Evolutionary conservation across 805 yeast species (phyloP).

Genomic region (Metschnikowia lachancei): DNA sequence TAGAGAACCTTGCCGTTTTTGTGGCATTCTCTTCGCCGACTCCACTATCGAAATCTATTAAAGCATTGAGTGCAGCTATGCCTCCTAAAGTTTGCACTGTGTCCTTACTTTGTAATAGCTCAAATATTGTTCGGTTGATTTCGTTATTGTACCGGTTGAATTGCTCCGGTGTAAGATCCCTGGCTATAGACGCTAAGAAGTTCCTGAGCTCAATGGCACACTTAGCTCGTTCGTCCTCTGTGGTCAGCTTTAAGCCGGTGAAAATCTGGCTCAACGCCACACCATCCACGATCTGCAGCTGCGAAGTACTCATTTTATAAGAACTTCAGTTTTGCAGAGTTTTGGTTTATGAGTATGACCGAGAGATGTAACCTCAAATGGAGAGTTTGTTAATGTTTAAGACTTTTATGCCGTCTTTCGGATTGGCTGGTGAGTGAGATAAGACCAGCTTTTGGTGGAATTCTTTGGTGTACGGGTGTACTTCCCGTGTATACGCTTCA

Average conservation of each 20-base stretch:
- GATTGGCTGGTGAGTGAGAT: conserved; percentile 3
- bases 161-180: conserved; percentile 81
- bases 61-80: conserved; percentile 81
- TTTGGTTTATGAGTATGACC: too few species aligned
- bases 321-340: too few species aligned
- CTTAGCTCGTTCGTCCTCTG: conserved; percentile 42
- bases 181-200: conserved; percentile 67
- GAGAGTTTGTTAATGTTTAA: background rate
- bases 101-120: conserved; percentile 73
- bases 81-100: conserved; percentile 80
- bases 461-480: conserved; percentile 17
- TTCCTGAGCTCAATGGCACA: conserved; percentile 72
- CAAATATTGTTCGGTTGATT: conserved; percentile 83
- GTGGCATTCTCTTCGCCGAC: conserved; percentile 76
- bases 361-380: too few species aligned
- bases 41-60: conserved; percentile 80
- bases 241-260: conserved; percentile 44
- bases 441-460: conserved; percentile 1
- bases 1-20: conserved; percentile 88
- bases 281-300: conserved; percentile 36
- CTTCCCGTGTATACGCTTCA: too few species aligned
- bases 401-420: background rate
- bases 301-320: conserved; percentile 15
- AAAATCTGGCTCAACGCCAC: conserved; percentile 53
- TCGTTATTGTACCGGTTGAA: conserved; percentile 78